phyloP scores from a whole-genome alignment of 768 basidiomycete species.

The Paxillus ammoniavirescens region DNA sequence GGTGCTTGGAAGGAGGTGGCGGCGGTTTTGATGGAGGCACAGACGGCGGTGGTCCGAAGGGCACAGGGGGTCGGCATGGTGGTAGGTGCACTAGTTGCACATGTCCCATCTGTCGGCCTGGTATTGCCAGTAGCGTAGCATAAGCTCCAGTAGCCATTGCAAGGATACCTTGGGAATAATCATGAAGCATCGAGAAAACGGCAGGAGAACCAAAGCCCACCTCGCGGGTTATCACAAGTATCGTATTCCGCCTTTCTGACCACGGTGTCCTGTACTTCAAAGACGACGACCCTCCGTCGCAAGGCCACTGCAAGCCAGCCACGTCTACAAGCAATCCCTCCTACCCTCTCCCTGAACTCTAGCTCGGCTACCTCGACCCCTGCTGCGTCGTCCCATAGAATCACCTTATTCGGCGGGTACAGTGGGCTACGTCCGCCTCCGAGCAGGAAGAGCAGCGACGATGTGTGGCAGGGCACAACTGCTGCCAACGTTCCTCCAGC shows the following conservation, averaged over 20 bases:
- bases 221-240: conserved; percentile 83
- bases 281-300: conserved; percentile 75
- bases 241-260: conserved; percentile 76
- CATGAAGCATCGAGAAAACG: conserved; percentile 5
- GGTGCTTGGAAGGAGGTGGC: conserved; percentile 56
- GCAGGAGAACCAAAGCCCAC: conserved; percentile 38
- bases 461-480: conserved; percentile 75
- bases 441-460: conserved; percentile 81
- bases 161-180: conserved; percentile 58
- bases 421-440: conserved; percentile 87
- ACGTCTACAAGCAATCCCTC: conserved; percentile 75
- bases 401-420: conserved; percentile 90
- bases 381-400: conserved; percentile 82
- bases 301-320: conserved; percentile 85
- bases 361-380: conserved; percentile 83
- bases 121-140: conserved; percentile 81
- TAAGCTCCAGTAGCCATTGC: conserved; percentile 76
- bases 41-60: conserved; percentile 55
- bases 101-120: conserved; percentile 84
- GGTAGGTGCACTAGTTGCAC: conserved; percentile 86
- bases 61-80: conserved; percentile 63
- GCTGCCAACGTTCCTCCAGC: conserved; percentile 76
- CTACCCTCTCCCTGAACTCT: conserved; percentile 83
- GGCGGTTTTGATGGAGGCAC: conserved; percentile 54
- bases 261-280: conserved; percentile 63